Percentiles rank a stretch among this genome's conserved stretches.
Conservation (phyloP, 192 early-diverging fungal species). For the Cetraspora pellucida region DNA sequence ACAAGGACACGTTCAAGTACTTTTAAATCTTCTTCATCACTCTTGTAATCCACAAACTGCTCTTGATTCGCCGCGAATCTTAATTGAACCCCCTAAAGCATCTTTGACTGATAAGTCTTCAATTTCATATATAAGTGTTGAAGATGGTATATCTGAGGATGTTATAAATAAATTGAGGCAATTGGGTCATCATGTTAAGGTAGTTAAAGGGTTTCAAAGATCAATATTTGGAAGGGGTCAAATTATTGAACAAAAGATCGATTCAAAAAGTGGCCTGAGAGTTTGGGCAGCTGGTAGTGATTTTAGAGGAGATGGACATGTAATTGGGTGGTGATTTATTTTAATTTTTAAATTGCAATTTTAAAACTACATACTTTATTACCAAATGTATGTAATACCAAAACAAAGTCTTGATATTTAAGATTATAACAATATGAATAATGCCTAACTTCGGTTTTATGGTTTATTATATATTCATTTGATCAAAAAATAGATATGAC, state of each 20-base stretch:
- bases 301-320: conserved; percentile 62
- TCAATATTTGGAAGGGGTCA: conserved; percentile 75
- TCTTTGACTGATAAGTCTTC: conserved; percentile 9
- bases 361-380: too few species aligned
- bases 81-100: conserved; percentile 49
- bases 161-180: conserved; percentile 50
- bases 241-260: conserved; percentile 54
- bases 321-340: conserved; percentile 47
- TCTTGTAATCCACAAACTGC: conserved; percentile 63
- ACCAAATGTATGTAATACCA: too few species aligned
- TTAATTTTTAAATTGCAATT: background rate
- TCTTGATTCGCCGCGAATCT: conserved; percentile 70
- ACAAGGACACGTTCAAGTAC: conserved; percentile 81
- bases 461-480: too few species aligned
- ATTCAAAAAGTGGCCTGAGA: conserved; percentile 44
- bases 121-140: conserved; percentile 51
- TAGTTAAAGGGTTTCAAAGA: conserved; percentile 49
- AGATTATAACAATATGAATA: too few species aligned
- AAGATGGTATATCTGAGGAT: conserved; percentile 60
- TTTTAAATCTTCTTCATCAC: conserved; percentile 66
- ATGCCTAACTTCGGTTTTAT: too few species aligned
- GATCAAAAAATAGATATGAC: too few species aligned
- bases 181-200: conserved; percentile 62
- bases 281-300: conserved; percentile 60
- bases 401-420: too few species aligned